Conservation (phyloP, 2,329 filamentous ascomycete species). For the Clonostachys byssicola region DNA sequence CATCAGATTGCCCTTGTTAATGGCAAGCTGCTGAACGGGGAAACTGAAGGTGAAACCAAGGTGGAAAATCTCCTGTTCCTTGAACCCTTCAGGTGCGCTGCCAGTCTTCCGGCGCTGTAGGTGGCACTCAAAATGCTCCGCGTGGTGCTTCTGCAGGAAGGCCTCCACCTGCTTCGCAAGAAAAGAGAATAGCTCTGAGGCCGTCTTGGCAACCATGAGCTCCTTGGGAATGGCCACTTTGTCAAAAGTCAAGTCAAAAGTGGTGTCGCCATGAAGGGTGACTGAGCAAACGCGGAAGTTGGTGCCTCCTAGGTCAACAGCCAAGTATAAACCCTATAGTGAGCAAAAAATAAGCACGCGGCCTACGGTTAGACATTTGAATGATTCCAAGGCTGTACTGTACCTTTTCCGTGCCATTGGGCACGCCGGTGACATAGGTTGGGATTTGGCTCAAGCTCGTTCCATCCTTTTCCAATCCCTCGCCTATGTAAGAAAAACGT, state of each 20-base stretch:
- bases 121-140: conserved; percentile 76
- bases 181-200: conserved; percentile 86
- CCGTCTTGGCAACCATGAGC: conserved; percentile 84
- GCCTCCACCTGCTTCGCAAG: conserved; percentile 86
- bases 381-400: conserved; percentile 3
- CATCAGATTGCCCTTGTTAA: conserved; percentile 92
- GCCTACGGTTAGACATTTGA: not conserved
- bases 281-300: conserved; percentile 98
- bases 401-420: conserved; percentile 97
- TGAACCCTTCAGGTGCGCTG: conserved; percentile 53
- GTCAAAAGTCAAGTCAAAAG: conserved; percentile 87
- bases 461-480: conserved; percentile 74
- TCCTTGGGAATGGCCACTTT: conserved; percentile 88
- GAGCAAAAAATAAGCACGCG: not conserved
- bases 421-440: conserved; percentile 91
- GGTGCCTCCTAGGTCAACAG: conserved; percentile 95
- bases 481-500: conserved; percentile 45
- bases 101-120: conserved; percentile 58
- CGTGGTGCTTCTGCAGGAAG: conserved; percentile 84
- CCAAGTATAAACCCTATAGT: conserved; percentile 81
- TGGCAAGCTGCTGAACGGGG: conserved; percentile 87
- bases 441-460: conserved; percentile 92
- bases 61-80: conserved; percentile 78
- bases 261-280: conserved; percentile 87
- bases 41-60: conserved; percentile 99